These are phyloP conservation scores for Fusarium sp. DNA, from an alignment of 2,329 filamentous ascomycete species.

Conservation along the genomic window DNA sequence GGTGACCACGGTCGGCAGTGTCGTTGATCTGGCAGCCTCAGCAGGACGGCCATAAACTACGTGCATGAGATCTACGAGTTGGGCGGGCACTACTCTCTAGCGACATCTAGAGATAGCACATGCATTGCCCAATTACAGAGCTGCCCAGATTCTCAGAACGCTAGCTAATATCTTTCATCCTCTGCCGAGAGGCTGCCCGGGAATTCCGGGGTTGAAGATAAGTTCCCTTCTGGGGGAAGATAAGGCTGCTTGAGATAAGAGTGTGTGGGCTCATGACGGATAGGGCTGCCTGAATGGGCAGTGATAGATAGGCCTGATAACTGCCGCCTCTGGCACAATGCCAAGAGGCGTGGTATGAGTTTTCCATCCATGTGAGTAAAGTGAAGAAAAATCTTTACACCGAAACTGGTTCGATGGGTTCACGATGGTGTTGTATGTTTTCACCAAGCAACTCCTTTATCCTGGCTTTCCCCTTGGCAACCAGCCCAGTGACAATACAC, in stretches of 20 bases:
- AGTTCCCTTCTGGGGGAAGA: constrained; percentile 23
- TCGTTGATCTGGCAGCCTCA: not conserved
- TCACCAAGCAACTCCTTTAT: not conserved
- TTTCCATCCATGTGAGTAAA: constrained; percentile 3
- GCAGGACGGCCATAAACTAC: constrained; percentile 11
- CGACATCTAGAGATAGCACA: constrained; percentile 29
- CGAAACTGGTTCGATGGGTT: constrained; percentile 19
- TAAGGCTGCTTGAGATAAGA: constrained; percentile 28
- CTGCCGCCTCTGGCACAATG: constrained; percentile 2
- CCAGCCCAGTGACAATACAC: constrained; percentile 19
- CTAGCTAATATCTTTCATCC: constrained; percentile 31
- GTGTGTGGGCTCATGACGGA: constrained; percentile 6
- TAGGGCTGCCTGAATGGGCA: constrained; percentile 8
- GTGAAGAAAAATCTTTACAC: constrained; percentile 6
- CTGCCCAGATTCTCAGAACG: constrained; percentile 30
- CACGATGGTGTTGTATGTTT: constrained; percentile 21
- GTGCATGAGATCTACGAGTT: constrained; percentile 26
- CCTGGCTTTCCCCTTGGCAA: not conserved
- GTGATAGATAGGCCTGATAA: not conserved
- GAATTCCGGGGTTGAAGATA: constrained; percentile 37
- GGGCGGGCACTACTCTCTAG: not conserved
- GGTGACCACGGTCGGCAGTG: constrained; percentile 5
- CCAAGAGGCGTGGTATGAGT: not conserved
- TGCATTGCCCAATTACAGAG: constrained; percentile 30
- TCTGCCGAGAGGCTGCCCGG: constrained; percentile 27